Base-by-base conservation (phyloP, 1,139 yeast genomes). In the Groenewaldozyma auringiensis region DNA sequence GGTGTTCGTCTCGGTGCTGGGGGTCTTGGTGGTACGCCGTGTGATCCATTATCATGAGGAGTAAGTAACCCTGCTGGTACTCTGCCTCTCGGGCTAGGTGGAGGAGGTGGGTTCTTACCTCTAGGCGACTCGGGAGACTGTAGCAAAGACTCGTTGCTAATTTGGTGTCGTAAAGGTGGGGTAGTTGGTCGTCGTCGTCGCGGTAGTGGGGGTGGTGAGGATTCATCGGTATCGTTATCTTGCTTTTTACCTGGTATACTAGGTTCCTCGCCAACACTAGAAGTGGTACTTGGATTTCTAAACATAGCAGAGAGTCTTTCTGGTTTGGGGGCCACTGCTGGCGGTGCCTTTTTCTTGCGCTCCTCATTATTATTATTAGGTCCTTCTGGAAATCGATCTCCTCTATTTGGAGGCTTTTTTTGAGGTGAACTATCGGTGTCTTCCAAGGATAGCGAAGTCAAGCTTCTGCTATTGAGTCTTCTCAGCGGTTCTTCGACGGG, bases 261-360 rank as follows among this genome's bases (percentile, higher is more conserved):
- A 11, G 9, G 9, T 8, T 11, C 11, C 11, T 25, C 29, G 11
- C 11, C 11, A 8, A 8, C 29, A 25, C 29, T 25, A 25, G 6
- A 11, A 6, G 29, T 25, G 11, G 29, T 25, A 25, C 9, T 8
- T 33, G 36, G 11, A 8, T 20, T 8, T n/a, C 6, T 35, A 20
- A 35, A 35, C 22, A 14, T 17, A 17, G 4, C 6, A 8, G n/a
- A 9, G 9, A 35, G 25, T 18, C 38, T 18, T 4, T 4, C 22
- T 17, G 38, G 38, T 35, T 35, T 35, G 16, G 16, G 16, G 21
- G 38, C 38, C 4, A 35, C 38, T 35, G 38, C 22, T 35, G 38
- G 38, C 16, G 38, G 38, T 9, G 25, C 6, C 22, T 14, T 14
- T 18, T 35, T 35, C n/a, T 32, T 32, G 36, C 29, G 29, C 29